Conservation (phyloP, 176 grass and related monocot genomes). For the Guadua angustifolia region DNA sequence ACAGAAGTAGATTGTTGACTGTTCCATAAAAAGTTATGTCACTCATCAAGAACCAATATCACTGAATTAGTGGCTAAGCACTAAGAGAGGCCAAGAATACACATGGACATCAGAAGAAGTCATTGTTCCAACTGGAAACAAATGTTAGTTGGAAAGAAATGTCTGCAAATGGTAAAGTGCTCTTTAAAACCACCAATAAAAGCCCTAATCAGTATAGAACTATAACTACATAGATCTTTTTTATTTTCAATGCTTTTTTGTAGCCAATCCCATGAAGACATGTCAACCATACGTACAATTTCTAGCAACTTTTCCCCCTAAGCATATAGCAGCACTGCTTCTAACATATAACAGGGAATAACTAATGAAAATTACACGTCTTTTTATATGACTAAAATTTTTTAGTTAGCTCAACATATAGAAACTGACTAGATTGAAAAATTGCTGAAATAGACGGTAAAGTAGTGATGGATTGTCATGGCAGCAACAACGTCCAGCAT, state of each 20-base stretch:
- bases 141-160: slow-evolving; percentile 15
- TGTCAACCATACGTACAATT: slow-evolving; percentile 9
- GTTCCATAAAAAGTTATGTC: background rate
- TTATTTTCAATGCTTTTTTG: background rate
- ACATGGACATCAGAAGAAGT: slow-evolving; percentile 11
- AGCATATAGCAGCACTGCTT: background rate
- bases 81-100: background rate
- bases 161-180: background rate
- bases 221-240: background rate
- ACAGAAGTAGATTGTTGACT: background rate
- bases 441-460: background rate
- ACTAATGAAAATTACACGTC: slow-evolving; percentile 3
- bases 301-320: background rate
- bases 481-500: too few relatives aligned
- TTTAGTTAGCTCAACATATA: slow-evolving; percentile 25
- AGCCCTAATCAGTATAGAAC: background rate
- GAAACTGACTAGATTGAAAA: slow-evolving; percentile 11
- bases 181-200: slow-evolving; percentile 31
- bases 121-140: slow-evolving; percentile 18
- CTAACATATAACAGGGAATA: background rate
- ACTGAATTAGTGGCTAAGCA: background rate
- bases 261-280: slow-evolving; percentile 11
- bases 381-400: background rate
- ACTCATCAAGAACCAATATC: slow-evolving; percentile 1
- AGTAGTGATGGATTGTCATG: slow-evolving; percentile 8